Evolutionary conservation across 306 rosid species (phyloP).

Genomic region (Quercus cerris): DNA sequence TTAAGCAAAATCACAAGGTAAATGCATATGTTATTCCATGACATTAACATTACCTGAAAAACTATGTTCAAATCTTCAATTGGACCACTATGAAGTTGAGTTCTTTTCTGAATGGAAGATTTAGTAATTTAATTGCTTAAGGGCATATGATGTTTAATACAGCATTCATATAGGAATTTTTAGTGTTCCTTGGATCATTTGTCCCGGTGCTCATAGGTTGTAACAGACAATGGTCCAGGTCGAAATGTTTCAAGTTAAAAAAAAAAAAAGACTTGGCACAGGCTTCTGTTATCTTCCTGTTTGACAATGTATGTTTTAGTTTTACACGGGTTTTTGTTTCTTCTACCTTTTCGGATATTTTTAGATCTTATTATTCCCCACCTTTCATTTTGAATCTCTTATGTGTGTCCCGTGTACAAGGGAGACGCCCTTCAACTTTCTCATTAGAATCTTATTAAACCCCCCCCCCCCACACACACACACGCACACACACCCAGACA

Average conservation of each 20-base stretch:
- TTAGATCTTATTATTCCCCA: too few species aligned
- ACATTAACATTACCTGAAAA: not conserved
- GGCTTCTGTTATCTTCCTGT: not conserved
- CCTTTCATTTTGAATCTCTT: too few species aligned
- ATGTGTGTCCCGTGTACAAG: too few species aligned
- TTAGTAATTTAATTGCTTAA: not conserved
- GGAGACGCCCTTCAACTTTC: too few species aligned
- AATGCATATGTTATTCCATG: conserved; percentile 11
- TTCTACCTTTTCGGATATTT: too few species aligned
- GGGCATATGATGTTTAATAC: not conserved
- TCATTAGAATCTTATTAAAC: too few species aligned
- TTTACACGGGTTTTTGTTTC: too few species aligned
- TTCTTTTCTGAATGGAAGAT: not conserved
- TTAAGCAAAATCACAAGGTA: conserved; percentile 95
- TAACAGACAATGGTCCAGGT: not conserved
- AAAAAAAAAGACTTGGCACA: not conserved
- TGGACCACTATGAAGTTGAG: not conserved
- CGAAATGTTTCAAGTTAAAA: not conserved
- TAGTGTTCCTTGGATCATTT: not conserved
- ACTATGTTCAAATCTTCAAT: conserved; percentile 6
- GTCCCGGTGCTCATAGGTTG: not conserved
- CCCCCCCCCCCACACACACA: too few species aligned
- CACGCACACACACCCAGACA: too few species aligned
- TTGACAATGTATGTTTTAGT: not conserved
- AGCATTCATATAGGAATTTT: not conserved